Conservation (phyloP, 2,329 filamentous ascomycete species). For the Penicillium brevicompactum region DNA sequence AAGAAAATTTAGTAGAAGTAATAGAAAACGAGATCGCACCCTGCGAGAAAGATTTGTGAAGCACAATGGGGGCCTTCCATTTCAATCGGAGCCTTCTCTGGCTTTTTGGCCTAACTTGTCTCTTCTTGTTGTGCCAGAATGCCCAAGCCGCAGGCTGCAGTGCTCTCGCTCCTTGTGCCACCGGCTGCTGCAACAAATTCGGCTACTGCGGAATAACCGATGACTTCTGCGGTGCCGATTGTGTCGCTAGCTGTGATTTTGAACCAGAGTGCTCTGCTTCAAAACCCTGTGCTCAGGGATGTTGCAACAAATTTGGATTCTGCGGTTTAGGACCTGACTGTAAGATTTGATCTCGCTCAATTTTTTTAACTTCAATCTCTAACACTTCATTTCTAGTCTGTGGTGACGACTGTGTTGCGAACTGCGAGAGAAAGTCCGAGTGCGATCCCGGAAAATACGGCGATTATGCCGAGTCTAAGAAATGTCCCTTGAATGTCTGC, state of each 20-base stretch:
- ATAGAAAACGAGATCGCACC: background rate
- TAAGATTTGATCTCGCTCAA: background rate
- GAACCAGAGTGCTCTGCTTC: constrained; percentile 2
- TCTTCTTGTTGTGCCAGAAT: background rate
- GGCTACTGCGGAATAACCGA: background rate
- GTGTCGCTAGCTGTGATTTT: constrained; percentile 2
- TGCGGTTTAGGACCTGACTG: constrained; percentile 4
- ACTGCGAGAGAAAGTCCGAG: constrained; percentile 25
- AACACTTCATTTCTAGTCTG: background rate
- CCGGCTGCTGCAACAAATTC: constrained; percentile 1
- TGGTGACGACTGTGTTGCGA: constrained; percentile 14
- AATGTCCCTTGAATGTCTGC: constrained; percentile 36
- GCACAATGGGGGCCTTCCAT: background rate
- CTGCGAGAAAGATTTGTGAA: background rate
- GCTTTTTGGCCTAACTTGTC: background rate
- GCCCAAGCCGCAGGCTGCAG: background rate
- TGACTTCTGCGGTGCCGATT: constrained; percentile 1
- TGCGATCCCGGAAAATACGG: constrained; percentile 28
- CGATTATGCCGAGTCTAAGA: constrained; percentile 13
- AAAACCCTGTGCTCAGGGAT: background rate
- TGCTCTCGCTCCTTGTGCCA: background rate
- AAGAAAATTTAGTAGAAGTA: background rate
- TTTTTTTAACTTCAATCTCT: background rate
- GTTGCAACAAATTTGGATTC: constrained; percentile 2
- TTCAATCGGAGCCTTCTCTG: background rate